These are phyloP conservation scores for Syzygium malaccense DNA, from an alignment of 441 rosid species.

Conservation along the genomic window DNA sequence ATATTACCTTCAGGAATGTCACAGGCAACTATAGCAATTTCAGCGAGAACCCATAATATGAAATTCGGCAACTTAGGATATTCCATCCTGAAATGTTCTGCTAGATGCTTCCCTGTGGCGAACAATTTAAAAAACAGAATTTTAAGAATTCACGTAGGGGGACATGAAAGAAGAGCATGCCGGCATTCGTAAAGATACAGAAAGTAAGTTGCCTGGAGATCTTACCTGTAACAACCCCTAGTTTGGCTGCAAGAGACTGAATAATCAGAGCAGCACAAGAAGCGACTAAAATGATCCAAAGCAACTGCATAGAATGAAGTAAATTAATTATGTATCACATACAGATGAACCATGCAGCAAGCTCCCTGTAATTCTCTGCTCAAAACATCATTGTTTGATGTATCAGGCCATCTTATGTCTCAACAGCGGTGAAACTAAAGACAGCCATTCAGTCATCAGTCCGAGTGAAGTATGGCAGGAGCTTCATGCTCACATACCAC, in stretches of 20 bases:
- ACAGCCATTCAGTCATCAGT: not conserved
- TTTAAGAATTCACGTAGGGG: not conserved
- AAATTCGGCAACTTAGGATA: conserved; percentile 75
- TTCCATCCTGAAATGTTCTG: conserved; percentile 83
- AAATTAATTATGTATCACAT: not conserved
- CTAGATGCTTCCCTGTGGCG: conserved; percentile 73
- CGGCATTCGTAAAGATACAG: not conserved
- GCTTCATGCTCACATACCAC: not conserved
- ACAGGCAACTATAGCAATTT: conserved; percentile 86
- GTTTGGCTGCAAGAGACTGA: conserved; percentile 91
- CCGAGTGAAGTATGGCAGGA: not conserved
- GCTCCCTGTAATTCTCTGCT: not conserved
- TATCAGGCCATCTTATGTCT: not conserved
- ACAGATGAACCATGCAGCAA: not conserved
- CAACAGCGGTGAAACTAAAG: not conserved
- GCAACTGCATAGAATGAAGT: conserved; percentile 40
- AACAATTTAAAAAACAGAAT: not conserved
- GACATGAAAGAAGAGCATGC: not conserved
- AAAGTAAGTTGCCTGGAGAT: not conserved
- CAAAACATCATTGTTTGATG: not conserved
- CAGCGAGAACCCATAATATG: conserved; percentile 85
- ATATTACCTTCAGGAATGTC: conserved; percentile 88
- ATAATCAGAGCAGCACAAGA: conserved; percentile 89
- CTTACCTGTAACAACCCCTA: conserved; percentile 89
- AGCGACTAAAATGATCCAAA: conserved; percentile 93